Evolutionary conservation across 23 red algal species (phyloP).

Genomic region (Gracilaria gracilis): DNA sequence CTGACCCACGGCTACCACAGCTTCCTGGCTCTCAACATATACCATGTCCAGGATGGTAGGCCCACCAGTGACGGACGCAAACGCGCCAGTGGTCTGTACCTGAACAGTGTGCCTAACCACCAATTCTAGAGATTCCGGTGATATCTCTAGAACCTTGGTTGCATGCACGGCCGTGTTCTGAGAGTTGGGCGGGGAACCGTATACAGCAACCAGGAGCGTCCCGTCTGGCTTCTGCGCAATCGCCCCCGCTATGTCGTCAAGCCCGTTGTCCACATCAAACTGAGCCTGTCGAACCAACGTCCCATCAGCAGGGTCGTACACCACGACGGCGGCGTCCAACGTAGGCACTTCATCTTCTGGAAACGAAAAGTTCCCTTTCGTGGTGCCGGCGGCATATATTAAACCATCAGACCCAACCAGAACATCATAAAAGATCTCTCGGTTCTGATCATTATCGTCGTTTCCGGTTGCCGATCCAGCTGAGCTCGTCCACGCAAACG

Average conservation of each 20-base stretch:
- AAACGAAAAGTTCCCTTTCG: conserved; percentile 57
- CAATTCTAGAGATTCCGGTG: conserved; percentile 16
- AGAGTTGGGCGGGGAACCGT: conserved; percentile 39
- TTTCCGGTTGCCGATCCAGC: conserved; percentile 56
- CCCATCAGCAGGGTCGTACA: conserved; percentile 43
- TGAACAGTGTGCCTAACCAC: background rate
- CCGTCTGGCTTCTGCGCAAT: conserved; percentile 49
- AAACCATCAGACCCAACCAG: conserved; percentile 31
- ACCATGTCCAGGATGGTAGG: conserved; percentile 47
- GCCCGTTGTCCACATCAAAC: conserved; percentile 34
- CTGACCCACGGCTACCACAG: conserved; percentile 60
- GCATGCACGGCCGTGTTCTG: conserved; percentile 42
- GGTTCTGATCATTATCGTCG: conserved; percentile 51
- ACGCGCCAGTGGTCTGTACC: conserved; percentile 7
- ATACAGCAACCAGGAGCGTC: conserved; percentile 43
- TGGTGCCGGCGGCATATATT: conserved; percentile 55
- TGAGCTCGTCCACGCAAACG: conserved; percentile 48
- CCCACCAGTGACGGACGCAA: conserved; percentile 44
- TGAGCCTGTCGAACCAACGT: conserved; percentile 27
- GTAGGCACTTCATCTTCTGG: conserved; percentile 42
- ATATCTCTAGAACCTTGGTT: conserved; percentile 50
- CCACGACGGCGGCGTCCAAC: conserved; percentile 62
- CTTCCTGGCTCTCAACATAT: conserved; percentile 43
- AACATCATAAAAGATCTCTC: conserved; percentile 46
- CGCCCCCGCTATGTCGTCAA: conserved; percentile 55